Percentiles rank a stretch among this genome's conserved stretches.
Conservation (phyloP, 495 filamentous ascomycete genomes). For the Penicillium simplicissimum region DNA sequence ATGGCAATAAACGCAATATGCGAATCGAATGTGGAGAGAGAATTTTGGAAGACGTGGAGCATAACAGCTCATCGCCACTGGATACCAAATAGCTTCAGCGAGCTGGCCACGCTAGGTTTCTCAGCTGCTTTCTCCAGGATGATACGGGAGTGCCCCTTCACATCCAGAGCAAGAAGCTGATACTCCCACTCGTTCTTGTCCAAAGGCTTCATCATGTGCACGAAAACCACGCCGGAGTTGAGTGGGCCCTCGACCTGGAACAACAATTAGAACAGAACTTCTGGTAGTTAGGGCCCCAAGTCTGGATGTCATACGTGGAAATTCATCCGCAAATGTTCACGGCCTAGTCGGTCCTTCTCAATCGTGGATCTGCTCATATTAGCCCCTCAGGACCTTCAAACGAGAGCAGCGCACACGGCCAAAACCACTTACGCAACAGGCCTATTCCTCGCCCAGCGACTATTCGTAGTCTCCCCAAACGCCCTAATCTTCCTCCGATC, state of each 20-base stretch:
- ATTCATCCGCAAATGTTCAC: conserved; percentile 81
- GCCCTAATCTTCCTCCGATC: conserved; percentile 73
- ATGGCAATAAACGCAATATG: neutral
- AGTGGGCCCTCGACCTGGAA: conserved; percentile 77
- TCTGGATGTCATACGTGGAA: conserved; percentile 66
- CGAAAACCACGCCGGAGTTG: conserved; percentile 68
- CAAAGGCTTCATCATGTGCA: conserved; percentile 72
- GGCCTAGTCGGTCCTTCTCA: conserved; percentile 70
- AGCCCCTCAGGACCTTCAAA: neutral
- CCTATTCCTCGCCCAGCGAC: conserved; percentile 80
- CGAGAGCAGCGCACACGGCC: neutral
- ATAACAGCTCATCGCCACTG: conserved; percentile 47
- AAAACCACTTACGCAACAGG: conserved; percentile 74
- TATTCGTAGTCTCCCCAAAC: conserved; percentile 79
- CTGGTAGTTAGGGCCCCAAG: neutral
- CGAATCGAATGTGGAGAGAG: neutral
- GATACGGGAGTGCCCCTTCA: conserved; percentile 57
- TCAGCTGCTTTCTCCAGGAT: conserved; percentile 49
- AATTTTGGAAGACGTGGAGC: neutral
- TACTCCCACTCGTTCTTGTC: conserved; percentile 73
- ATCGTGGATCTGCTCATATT: conserved; percentile 45
- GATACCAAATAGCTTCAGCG: conserved; percentile 53
- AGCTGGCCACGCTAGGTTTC: conserved; percentile 38
- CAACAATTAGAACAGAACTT: conserved; percentile 11
- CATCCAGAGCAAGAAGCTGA: conserved; percentile 77